Percentiles rank a stretch among this genome's conserved stretches.
Conservation (phyloP, 495 filamentous ascomycete genomes). For the Bryoglossum gracile region DNA sequence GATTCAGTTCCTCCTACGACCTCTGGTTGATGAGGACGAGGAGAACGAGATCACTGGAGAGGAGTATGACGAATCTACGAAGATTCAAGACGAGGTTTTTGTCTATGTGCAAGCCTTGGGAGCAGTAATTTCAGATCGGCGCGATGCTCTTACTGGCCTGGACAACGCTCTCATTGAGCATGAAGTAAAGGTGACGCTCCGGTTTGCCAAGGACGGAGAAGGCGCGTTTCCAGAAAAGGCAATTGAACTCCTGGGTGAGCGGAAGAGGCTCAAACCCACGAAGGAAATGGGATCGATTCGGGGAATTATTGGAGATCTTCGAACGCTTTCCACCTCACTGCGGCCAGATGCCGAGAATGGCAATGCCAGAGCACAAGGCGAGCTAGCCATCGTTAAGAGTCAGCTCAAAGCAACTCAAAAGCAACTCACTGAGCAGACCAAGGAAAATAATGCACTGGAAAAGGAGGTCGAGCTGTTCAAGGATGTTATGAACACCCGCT, state of each 20-base stretch:
- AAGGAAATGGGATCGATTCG: constrained; percentile 56
- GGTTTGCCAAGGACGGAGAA: constrained; percentile 50
- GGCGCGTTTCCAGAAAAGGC: constrained; percentile 68
- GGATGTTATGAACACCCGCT: constrained; percentile 67
- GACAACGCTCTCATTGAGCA: constrained; percentile 72
- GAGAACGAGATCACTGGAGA: constrained; percentile 70
- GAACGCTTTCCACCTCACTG: constrained; percentile 54
- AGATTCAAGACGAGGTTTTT: constrained; percentile 56
- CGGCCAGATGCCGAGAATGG: constrained; percentile 52
- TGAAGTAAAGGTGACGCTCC: constrained; percentile 54
- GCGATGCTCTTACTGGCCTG: constrained; percentile 66
- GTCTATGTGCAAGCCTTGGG: constrained; percentile 74
- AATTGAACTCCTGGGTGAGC: constrained; percentile 49
- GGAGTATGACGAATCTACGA: constrained; percentile 82
- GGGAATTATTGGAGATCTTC: constrained; percentile 59
- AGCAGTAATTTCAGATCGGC: constrained; percentile 68
- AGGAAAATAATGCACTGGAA: constrained; percentile 50
- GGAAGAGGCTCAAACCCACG: constrained; percentile 50
- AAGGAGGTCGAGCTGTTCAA: constrained; percentile 72
- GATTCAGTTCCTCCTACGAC: constrained; percentile 58
- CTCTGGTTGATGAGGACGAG: constrained; percentile 77
- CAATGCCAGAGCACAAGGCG: constrained; percentile 53
- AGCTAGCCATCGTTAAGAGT: constrained; percentile 48
- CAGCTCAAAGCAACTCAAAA: constrained; percentile 51
- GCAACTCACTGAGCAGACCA: constrained; percentile 57